phyloP scores from a whole-genome alignment of 306 rosid species.

The Cicer pinnatifidum region DNA sequence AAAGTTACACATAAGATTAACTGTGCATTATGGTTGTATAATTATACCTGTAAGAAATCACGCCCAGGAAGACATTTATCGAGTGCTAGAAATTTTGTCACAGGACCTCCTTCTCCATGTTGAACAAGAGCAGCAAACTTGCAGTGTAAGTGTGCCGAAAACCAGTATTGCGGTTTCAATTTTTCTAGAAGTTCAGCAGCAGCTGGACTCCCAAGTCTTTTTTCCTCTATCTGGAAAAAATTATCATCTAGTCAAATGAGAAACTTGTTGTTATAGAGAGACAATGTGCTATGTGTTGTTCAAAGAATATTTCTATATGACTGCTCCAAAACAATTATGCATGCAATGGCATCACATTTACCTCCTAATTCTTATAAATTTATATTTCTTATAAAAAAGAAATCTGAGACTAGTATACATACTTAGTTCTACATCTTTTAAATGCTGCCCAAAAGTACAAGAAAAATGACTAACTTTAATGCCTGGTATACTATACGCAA shows the following conservation, averaged over 20 bases:
- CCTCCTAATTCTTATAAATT: background rate
- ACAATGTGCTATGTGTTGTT: conserved; percentile 4
- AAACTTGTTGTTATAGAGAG: conserved; percentile 1
- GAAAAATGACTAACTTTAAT: background rate
- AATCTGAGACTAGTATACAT: conserved; percentile 5
- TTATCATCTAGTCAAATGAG: conserved; percentile 36
- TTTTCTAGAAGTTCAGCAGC: conserved; percentile 83
- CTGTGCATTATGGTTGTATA: conserved; percentile 13
- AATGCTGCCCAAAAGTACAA: background rate
- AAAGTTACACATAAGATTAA: conserved; percentile 33
- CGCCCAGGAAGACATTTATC: conserved; percentile 84
- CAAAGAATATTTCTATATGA: background rate
- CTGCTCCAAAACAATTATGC: background rate
- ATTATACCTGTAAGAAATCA: conserved; percentile 82
- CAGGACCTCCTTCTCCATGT: conserved; percentile 83
- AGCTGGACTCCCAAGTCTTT: conserved; percentile 80
- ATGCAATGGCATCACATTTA: background rate
- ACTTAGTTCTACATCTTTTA: background rate
- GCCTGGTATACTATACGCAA: background rate
- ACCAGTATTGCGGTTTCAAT: conserved; percentile 87
- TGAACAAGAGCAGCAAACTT: conserved; percentile 94
- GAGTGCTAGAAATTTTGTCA: conserved; percentile 93
- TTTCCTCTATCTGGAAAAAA: conserved; percentile 70
- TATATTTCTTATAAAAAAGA: background rate
- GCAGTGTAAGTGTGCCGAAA: conserved; percentile 96